Conservation (phyloP, 371 early-diverging fungal genomes). For the Lichtheimia ramosa region DNA sequence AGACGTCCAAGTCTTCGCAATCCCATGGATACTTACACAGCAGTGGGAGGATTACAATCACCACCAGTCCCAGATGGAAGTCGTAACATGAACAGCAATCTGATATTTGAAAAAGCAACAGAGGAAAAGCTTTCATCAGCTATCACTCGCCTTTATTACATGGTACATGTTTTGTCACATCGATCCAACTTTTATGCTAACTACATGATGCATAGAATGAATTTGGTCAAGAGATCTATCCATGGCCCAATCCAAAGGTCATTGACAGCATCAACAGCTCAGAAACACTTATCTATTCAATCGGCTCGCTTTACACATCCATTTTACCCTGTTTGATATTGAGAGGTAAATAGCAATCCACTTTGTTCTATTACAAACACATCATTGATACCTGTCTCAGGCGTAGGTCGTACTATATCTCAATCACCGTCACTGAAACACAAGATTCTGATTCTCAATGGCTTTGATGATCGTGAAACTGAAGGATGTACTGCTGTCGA, state of each 20-base stretch:
- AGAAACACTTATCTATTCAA: slow-evolving; percentile 57
- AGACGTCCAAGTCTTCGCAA: slow-evolving; percentile 18
- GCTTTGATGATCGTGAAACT: slow-evolving; percentile 71
- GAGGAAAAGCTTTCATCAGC: slow-evolving; percentile 37
- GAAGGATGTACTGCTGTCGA: slow-evolving; percentile 70
- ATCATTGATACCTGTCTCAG: too few relatives aligned
- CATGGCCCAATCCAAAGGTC: slow-evolving; percentile 56
- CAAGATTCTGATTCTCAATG: slow-evolving; percentile 73
- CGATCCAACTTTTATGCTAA: background rate
- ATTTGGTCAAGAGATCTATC: slow-evolving; percentile 62
- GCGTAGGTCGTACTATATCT: slow-evolving; percentile 65
- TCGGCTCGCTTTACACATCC: slow-evolving; percentile 74
- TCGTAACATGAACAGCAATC: slow-evolving; percentile 22
- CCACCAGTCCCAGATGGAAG: background rate
- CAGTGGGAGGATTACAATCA: too few relatives aligned
- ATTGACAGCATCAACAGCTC: slow-evolving; percentile 31
- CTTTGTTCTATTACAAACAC: too few relatives aligned
- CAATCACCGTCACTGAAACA: slow-evolving; percentile 49
- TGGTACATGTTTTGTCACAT: slow-evolving; percentile 12
- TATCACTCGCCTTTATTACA: slow-evolving; percentile 62
- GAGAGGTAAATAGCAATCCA: too few relatives aligned
- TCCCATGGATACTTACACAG: background rate
- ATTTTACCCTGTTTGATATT: slow-evolving; percentile 71
- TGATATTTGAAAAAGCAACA: slow-evolving; percentile 42
- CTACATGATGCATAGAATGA: slow-evolving; percentile 51